These are phyloP conservation scores for Trichoderma harzianum DNA, from an alignment of 2,329 filamentous ascomycete species.

Conservation along the genomic window DNA sequence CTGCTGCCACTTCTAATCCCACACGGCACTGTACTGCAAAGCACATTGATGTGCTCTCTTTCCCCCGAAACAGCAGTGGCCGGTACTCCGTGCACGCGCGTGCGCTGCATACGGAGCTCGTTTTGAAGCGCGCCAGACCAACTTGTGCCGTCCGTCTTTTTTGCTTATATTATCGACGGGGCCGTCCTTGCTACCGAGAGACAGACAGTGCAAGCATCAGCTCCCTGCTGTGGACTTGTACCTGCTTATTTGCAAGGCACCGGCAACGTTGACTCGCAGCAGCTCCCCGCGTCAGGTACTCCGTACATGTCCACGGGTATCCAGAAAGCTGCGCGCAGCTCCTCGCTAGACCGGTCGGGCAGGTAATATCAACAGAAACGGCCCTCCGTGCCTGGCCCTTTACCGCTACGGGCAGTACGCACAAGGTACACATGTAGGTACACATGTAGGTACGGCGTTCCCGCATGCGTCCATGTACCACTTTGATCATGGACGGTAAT, in stretches of 20 bases:
- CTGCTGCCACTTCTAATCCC: neutral
- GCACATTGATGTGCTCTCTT: too few species aligned
- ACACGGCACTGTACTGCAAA: neutral
- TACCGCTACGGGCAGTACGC: neutral
- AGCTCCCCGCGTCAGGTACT: neutral
- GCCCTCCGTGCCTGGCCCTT: neutral
- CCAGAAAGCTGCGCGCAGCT: neutral
- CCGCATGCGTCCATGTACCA: constrained; percentile 13
- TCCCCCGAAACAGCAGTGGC: too few species aligned
- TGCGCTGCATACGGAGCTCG: neutral
- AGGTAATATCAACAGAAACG: constrained; percentile 9
- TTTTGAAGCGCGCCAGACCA: neutral
- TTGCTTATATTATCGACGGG: neutral
- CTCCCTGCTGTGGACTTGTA: neutral
- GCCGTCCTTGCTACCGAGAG: neutral
- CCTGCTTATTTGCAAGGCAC: neutral
- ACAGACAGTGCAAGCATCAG: neutral
- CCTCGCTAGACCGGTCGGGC: constrained; percentile 12
- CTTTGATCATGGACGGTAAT: neutral
- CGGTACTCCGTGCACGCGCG: neutral
- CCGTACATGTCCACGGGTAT: neutral
- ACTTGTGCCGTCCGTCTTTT: neutral
- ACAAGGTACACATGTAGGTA: neutral
- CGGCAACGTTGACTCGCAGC: constrained; percentile 3
- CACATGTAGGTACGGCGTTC: constrained; percentile 9